Evolutionary conservation across 192 early-diverging fungal species (phyloP).

Genomic region (Coemansia javaensis): DNA sequence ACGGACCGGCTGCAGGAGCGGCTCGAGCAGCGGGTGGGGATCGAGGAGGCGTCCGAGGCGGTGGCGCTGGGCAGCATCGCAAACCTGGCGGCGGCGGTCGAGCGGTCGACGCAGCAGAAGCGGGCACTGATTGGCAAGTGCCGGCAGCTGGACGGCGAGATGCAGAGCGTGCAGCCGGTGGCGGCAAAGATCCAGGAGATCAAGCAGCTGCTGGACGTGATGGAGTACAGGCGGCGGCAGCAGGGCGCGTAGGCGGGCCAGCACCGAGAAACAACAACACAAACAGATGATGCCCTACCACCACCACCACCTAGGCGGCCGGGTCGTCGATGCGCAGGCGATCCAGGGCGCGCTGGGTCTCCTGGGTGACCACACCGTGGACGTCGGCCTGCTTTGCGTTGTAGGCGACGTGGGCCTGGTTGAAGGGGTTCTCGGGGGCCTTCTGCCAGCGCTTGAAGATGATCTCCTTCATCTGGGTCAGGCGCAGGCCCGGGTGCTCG

Average conservation of each 20-base stretch:
- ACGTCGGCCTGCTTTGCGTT: constrained; percentile 67
- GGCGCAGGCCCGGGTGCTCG: constrained; percentile 75
- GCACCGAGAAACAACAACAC: too few species aligned
- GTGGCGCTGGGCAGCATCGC: constrained; percentile 26
- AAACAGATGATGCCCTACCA: background rate
- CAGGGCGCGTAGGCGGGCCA: too few species aligned
- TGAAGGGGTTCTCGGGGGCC: constrained; percentile 74
- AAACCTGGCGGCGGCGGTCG: constrained; percentile 10
- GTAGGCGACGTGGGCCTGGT: constrained; percentile 67
- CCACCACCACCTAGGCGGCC: background rate
- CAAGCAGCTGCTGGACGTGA: constrained; percentile 37
- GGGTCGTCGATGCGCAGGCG: constrained; percentile 3
- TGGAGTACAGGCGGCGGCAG: constrained; percentile 21
- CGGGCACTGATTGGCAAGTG: constrained; percentile 22
- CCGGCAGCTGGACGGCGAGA: constrained; percentile 15
- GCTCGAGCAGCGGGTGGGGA: constrained; percentile 26
- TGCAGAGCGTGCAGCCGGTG: constrained; percentile 15
- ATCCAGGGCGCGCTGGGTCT: constrained; percentile 38
- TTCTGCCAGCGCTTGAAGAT: constrained; percentile 75
- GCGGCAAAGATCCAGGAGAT: constrained; percentile 23
- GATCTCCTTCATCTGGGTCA: constrained; percentile 73
- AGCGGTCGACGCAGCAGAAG: constrained; percentile 20
- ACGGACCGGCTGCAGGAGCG: constrained; percentile 43
- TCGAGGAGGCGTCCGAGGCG: constrained; percentile 23
- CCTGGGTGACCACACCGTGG: constrained; percentile 42